Evolutionary conservation across 345 rosid species (phyloP).

Genomic region (Brassica napus): DNA sequence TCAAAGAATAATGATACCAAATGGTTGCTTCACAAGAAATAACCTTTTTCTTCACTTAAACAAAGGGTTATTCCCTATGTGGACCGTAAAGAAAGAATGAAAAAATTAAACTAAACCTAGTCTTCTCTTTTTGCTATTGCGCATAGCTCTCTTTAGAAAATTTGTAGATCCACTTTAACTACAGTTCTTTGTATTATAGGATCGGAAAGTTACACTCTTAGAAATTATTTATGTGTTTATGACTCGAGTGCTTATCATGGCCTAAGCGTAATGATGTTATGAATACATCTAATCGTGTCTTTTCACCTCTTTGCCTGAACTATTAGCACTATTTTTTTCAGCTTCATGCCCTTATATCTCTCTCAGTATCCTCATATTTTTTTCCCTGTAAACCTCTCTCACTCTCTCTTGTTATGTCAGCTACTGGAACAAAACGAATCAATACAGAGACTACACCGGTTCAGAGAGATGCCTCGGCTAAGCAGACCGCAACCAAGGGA

Average conservation of each 20-base stretch:
- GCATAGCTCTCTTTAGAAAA: slow-evolving; percentile 32
- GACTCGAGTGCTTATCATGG: slow-evolving; percentile 42
- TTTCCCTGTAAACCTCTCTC: slow-evolving; percentile 18
- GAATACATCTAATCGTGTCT: slow-evolving; percentile 33
- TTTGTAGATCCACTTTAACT: slow-evolving; percentile 29
- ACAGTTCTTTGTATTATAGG: slow-evolving; percentile 27
- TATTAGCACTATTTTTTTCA: slow-evolving; percentile 5
- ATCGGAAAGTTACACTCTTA: slow-evolving; percentile 19
- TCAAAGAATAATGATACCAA: slow-evolving; percentile 42
- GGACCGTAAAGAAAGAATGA: slow-evolving; percentile 24
- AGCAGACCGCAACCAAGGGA: slow-evolving; percentile 20
- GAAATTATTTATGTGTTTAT: slow-evolving; percentile 33
- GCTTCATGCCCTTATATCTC: slow-evolving; percentile 24
- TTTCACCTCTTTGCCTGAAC: slow-evolving; percentile 25
- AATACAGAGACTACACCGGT: slow-evolving; percentile 19
- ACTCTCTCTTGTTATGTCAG: slow-evolving; percentile 39
- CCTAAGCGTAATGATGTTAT: slow-evolving; percentile 39
- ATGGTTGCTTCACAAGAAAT: slow-evolving; percentile 34
- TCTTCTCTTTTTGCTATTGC: slow-evolving; percentile 30
- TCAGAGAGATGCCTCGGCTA: slow-evolving; percentile 18
- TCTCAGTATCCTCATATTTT: slow-evolving; percentile 13
- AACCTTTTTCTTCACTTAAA: slow-evolving; percentile 30
- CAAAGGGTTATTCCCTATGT: slow-evolving; percentile 20
- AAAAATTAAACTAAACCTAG: slow-evolving; percentile 26
- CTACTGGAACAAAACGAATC: slow-evolving; percentile 28